phyloP scores from a whole-genome alignment of 352 stramenopile species.

The Globisporangium abappressorium region DNA sequence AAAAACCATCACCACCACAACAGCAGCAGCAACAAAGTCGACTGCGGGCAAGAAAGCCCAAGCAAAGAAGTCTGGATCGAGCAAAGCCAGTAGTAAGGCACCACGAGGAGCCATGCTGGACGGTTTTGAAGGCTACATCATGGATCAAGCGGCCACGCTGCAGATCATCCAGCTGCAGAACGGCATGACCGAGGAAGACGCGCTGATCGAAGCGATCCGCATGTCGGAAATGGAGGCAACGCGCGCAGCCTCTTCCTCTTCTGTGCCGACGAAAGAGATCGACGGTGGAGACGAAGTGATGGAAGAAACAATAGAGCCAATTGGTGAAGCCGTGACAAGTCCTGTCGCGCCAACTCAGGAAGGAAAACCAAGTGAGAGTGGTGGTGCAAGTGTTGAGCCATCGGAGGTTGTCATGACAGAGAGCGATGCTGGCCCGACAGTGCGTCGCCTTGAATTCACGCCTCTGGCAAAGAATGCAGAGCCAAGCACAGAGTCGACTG shows the following conservation, averaged over 20 bases:
- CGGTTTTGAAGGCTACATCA: slow-evolving; percentile 20
- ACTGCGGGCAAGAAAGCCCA: slow-evolving; percentile 8
- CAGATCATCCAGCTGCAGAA: slow-evolving; percentile 67
- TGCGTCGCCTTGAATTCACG: background rate
- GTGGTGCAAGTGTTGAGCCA: background rate
- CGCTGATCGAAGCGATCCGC: slow-evolving; percentile 56
- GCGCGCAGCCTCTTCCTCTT: background rate
- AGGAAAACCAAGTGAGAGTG: background rate
- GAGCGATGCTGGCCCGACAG: background rate
- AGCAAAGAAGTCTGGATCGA: background rate
- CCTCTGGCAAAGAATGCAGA: background rate
- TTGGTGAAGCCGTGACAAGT: background rate
- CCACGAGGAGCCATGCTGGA: background rate
- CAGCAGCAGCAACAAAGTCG: background rate
- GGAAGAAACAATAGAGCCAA: too few species aligned
- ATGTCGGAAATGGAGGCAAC: slow-evolving; percentile 39
- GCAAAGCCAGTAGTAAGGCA: background rate
- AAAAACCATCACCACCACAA: background rate
- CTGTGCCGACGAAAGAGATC: background rate
- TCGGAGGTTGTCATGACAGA: background rate
- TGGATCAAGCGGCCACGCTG: slow-evolving; percentile 29
- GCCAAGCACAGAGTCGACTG: background rate
- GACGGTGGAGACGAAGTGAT: background rate
- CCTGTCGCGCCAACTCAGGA: background rate
- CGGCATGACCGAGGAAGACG: slow-evolving; percentile 73